Conservation (phyloP, 2,329 filamentous ascomycete genomes). For the Colletotrichum coccodes region DNA sequence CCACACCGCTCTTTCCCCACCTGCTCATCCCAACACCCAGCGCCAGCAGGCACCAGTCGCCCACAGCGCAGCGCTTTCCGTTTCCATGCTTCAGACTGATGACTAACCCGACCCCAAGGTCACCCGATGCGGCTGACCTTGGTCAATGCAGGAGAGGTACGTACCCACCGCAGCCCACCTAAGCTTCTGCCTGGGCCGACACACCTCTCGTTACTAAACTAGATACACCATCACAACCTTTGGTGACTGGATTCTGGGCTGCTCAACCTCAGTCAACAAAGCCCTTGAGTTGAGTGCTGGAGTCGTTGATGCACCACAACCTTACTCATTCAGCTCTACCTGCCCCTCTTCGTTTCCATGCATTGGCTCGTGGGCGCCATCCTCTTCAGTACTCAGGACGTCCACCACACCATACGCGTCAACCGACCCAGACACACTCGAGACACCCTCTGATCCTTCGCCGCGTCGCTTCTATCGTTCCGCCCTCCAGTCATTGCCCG, state of each 20-base stretch:
- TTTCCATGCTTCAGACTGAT: neutral
- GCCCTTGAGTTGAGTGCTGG: neutral
- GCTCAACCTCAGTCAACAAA: neutral
- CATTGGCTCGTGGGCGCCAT: constrained; percentile 15
- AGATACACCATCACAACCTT: neutral
- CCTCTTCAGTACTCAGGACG: neutral
- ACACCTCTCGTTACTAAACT: too few relatives aligned
- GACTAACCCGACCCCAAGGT: neutral
- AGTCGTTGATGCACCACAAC: neutral
- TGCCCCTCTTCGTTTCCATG: neutral
- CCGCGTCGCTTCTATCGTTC: neutral
- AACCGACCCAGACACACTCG: constrained; percentile 3
- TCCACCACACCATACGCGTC: constrained; percentile 17
- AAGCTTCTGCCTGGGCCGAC: constrained; percentile 15
- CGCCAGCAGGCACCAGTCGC: constrained; percentile 11
- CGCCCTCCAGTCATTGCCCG: neutral
- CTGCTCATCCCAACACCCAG: neutral
- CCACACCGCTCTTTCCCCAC: constrained; percentile 14
- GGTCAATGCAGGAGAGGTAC: neutral
- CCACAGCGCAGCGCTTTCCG: neutral
- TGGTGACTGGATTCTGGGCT: neutral
- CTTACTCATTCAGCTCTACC: neutral
- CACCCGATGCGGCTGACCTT: constrained; percentile 14
- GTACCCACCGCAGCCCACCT: neutral
- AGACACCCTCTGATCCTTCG: constrained; percentile 6